Evolutionary conservation across 2,329 filamentous ascomycete species (phyloP).

Genomic region (Falciphora oryzae): DNA sequence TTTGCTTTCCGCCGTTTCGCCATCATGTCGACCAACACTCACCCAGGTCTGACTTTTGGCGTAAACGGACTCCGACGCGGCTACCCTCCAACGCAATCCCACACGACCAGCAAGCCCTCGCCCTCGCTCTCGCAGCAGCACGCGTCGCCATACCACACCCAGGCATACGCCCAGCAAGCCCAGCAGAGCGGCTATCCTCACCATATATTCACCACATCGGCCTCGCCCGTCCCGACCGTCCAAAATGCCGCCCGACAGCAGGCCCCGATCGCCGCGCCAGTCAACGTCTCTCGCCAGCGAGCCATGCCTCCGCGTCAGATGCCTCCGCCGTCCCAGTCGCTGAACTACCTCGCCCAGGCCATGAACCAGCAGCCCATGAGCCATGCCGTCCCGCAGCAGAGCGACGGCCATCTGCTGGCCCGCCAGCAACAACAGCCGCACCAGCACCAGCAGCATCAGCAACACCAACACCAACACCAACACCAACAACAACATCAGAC

Average conservation of each 20-base stretch:
- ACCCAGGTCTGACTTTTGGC: constrained; percentile 47
- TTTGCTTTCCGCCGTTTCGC: constrained; percentile 6
- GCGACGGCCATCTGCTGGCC: constrained; percentile 4
- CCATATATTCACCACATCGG: constrained; percentile 44
- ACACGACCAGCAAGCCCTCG: constrained; percentile 49
- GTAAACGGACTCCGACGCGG: constrained; percentile 41
- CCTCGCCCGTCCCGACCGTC: constrained; percentile 42
- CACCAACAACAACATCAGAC: constrained; percentile 17
- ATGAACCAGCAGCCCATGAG: constrained; percentile 27
- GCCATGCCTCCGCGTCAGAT: constrained; percentile 39
- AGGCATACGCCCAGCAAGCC: constrained; percentile 45
- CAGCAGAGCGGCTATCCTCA: constrained; percentile 43
- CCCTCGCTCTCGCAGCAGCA: constrained; percentile 43
- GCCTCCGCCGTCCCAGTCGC: constrained; percentile 27
- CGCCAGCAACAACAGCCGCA: constrained; percentile 15
- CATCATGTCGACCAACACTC: constrained; percentile 37
- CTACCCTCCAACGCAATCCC: constrained; percentile 42
- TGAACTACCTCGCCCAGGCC: constrained; percentile 29
- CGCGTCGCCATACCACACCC: constrained; percentile 49
- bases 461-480: constrained; percentile 17
- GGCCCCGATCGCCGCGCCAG: constrained; percentile 39
- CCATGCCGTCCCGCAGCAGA: constrained; percentile 17
- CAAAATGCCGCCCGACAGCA: constrained; percentile 37
- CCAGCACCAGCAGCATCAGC: constrained; percentile 19
- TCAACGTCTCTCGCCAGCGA: constrained; percentile 39